phyloP scores from a whole-genome alignment of 441 rosid species.

The Pelargonium cotyledonis region DNA sequence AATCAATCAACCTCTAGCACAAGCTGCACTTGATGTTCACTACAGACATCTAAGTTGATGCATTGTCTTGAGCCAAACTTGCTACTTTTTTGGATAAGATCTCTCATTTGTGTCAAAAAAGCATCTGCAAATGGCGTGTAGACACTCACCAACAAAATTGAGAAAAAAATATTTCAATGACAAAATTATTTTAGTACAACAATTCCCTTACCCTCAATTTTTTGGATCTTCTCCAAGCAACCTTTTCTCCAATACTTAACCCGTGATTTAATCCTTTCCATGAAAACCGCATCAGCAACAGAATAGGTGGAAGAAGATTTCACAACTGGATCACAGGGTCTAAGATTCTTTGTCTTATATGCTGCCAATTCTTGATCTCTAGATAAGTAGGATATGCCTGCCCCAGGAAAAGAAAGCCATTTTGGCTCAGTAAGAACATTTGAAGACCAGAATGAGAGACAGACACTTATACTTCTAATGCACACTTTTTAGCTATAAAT shows the following conservation, averaged over 20 bases:
- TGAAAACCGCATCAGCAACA: conserved; percentile 64
- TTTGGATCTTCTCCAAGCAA: conserved; percentile 32
- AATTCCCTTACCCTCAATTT: conserved; percentile 41
- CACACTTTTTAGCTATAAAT: no score
- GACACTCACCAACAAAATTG: conserved; percentile 3
- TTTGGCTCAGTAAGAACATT: background rate
- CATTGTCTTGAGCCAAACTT: conserved; percentile 64
- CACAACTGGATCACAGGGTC: conserved; percentile 23
- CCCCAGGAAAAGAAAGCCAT: conserved; percentile 4
- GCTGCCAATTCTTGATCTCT: conserved; percentile 69
- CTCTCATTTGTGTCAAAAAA: conserved; percentile 52
- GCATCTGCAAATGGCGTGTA: conserved; percentile 36
- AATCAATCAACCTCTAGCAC: conserved; percentile 51
- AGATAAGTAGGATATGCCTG: conserved; percentile 79
- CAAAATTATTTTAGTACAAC: conserved; percentile 13
- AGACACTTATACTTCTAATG: no score
- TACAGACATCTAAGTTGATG: conserved; percentile 69
- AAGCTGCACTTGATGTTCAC: conserved; percentile 74
- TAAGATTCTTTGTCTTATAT: conserved; percentile 49
- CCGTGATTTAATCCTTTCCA: conserved; percentile 57
- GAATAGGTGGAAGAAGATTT: conserved; percentile 37
- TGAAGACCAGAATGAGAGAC: background rate
- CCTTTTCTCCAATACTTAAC: conserved; percentile 64
- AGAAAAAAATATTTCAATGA: conserved; percentile 12
- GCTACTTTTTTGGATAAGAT: conserved; percentile 50